Percentiles rank a stretch among this genome's conserved stretches.
Evolutionary conservation across 345 rosid genomes (phyloP).

Genomic region (Abelmoschus esculentus): DNA sequence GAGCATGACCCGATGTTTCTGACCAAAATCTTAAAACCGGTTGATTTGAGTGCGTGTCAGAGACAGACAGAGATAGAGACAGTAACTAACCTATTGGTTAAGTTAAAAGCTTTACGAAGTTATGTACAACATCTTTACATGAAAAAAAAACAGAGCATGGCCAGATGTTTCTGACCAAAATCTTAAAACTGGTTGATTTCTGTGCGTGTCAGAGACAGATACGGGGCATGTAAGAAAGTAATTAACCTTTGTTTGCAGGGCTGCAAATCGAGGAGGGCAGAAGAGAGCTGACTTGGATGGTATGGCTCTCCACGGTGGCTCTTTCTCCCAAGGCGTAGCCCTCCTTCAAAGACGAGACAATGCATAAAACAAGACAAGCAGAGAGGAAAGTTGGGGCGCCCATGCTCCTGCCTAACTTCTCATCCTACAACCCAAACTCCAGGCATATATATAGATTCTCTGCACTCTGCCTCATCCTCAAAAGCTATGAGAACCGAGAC

Average conservation of each 20-base stretch:
- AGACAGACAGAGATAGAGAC: too few relatives aligned
- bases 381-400: conserved; percentile 12
- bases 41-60: too few relatives aligned
- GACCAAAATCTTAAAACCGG: too few relatives aligned
- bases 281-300: conserved; percentile 39
- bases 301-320: conserved; percentile 10
- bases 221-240: not conserved
- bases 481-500: too few relatives aligned
- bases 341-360: conserved; percentile 16
- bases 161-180: too few relatives aligned
- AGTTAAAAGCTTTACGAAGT: too few relatives aligned
- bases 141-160: too few relatives aligned
- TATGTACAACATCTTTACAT: too few relatives aligned
- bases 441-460: not conserved
- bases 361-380: conserved; percentile 11
- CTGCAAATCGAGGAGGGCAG: conserved; percentile 50
- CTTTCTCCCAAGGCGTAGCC: conserved; percentile 23
- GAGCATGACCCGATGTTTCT: too few relatives aligned
- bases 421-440: not conserved
- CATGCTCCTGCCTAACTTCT: not conserved
- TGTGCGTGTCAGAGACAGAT: not conserved
- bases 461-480: too few relatives aligned
- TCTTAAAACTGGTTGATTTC: not conserved
- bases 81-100: too few relatives aligned
- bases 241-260: conserved; percentile 36